Base-by-base conservation (phyloP, 495 filamentous ascomycete species). In the Talaromyces trachyspermus region DNA sequence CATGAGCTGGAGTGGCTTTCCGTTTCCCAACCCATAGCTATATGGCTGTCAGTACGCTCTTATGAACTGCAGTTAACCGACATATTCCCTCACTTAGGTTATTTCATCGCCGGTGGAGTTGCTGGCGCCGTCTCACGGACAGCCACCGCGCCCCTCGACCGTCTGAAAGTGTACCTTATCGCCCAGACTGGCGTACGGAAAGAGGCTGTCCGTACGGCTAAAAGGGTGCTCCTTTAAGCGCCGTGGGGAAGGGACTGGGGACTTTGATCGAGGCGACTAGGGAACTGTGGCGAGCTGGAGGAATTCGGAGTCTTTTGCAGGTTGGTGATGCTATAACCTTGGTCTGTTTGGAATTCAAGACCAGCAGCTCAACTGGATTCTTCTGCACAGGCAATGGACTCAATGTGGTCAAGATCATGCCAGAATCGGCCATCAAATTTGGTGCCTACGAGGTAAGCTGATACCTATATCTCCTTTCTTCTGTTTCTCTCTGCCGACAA, bases 341-440 rank as follows among this genome's bases (percentile, higher is more conserved):
- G n/a, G n/a, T n/a, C n/a, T n/a, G n/a, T n/a, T n/a, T n/a, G n/a
- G n/a, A n/a, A n/a, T n/a, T n/a, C n/a, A n/a, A n/a, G n/a, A n/a
- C n/a, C n/a, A n/a, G n/a, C 15, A 23, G 35, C 35, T 37, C 40
- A 40, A 36, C 14, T 19, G 39, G 39, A 68, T 76, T 43, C 78
- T 46, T 19, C 19, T 23, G 7, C n/a, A 25, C 54, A 96, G 92
- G 92, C 23, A 98, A 98, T 59, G 92, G 92, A 6, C 74, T 98
- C 49, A 98, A 98, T 57, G 91, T 97, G 8, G 57, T 96, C 53
- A 98, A 98, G 65, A 89, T 98, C 40, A 91, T 97, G 84, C 92
- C 92, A 5, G 92, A 98, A 64, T 95, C 91, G 5, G 92, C 92
- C 26, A 95, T 98, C 55, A 92, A 84, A 51, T 98, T 98, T 65